Evolutionary conservation across 345 rosid genomes (phyloP).

Genomic region (Salix dunnii): DNA sequence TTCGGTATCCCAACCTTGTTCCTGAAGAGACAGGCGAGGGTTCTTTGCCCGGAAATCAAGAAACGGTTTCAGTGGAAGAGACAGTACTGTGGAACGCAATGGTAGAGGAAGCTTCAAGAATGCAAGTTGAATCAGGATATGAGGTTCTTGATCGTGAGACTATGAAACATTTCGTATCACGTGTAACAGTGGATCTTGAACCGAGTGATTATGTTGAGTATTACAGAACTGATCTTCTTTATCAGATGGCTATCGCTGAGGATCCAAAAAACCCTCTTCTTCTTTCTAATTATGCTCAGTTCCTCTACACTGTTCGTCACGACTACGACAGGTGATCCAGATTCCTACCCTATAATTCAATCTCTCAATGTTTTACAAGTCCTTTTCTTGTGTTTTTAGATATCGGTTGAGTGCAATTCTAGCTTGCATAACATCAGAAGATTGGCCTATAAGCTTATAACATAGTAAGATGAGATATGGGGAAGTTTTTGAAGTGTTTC

Average conservation of each 20-base stretch:
- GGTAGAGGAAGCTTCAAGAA: slow-evolving; percentile 44
- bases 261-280: slow-evolving; percentile 62
- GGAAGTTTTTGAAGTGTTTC: too few relatives aligned
- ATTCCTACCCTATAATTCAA: background rate
- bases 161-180: slow-evolving; percentile 34
- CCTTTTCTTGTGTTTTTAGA: background rate
- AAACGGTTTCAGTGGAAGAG: slow-evolving; percentile 30
- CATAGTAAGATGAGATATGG: background rate
- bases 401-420: background rate
- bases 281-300: slow-evolving; percentile 68
- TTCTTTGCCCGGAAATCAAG: slow-evolving; percentile 7
- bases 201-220: slow-evolving; percentile 42
- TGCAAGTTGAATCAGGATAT: slow-evolving; percentile 25
- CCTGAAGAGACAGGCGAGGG: background rate
- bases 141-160: slow-evolving; percentile 38
- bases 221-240: slow-evolving; percentile 48
- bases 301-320: slow-evolving; percentile 47
- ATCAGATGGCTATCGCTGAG: slow-evolving; percentile 51
- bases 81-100: slow-evolving; percentile 47
- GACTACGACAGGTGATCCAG: slow-evolving; percentile 57
- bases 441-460: background rate
- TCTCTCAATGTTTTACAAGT: too few relatives aligned
- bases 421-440: background rate
- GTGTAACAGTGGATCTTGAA: slow-evolving; percentile 39
- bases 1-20: slow-evolving; percentile 1